These are phyloP conservation scores for Anacardium occidentale DNA, from an alignment of 345 rosid genomes.

Conservation along the genomic window DNA sequence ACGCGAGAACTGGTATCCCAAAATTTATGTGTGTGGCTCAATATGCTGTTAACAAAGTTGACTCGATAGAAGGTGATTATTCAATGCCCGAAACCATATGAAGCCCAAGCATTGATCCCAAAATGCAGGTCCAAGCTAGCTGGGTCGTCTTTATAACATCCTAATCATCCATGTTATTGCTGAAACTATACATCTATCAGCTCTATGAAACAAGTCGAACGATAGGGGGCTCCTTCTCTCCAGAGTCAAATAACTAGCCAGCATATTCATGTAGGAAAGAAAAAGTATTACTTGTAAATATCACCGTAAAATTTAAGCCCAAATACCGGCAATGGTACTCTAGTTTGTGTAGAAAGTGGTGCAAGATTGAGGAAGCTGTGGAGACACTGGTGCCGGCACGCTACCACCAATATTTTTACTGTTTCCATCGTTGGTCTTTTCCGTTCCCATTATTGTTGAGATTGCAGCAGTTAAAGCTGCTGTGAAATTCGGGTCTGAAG, in stretches of 20 bases:
- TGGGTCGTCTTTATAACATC: no score
- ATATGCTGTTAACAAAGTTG: no score
- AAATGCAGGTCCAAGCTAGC: no score
- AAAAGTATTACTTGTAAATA: not conserved
- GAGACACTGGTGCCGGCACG: slow-evolving; percentile 45
- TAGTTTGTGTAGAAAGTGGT: slow-evolving; percentile 80
- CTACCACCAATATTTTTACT: slow-evolving; percentile 24
- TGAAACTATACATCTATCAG: no score
- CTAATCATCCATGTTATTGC: no score
- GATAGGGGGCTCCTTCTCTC: not conserved
- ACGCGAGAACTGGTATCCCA: no score
- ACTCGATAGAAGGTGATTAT: no score
- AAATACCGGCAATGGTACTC: not conserved
- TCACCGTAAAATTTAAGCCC: not conserved
- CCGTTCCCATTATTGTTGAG: slow-evolving; percentile 54
- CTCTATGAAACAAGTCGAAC: not conserved
- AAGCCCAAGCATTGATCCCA: no score
- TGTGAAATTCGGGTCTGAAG: slow-evolving; percentile 81
- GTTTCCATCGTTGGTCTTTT: slow-evolving; percentile 25
- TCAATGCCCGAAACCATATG: no score
- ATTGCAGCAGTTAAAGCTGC: slow-evolving; percentile 81
- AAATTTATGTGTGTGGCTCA: no score
- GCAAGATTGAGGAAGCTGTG: slow-evolving; percentile 89
- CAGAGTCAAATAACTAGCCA: not conserved
- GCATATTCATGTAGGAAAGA: not conserved